Evolutionary conservation across 2,329 filamentous ascomycete genomes (phyloP).

Genomic region (Penicillium occitanis): DNA sequence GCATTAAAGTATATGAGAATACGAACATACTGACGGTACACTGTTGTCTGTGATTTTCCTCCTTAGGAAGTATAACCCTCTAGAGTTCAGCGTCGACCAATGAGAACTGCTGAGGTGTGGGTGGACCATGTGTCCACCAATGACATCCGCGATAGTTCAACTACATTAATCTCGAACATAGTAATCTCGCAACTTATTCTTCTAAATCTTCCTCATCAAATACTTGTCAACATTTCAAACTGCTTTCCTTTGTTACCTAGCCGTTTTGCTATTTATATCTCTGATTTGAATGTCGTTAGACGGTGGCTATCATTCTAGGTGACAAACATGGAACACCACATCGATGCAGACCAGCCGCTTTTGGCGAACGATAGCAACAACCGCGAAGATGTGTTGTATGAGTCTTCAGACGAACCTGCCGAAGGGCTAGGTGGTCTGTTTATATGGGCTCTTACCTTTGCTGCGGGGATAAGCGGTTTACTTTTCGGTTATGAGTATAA

Average conservation of each 20-base stretch:
- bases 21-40: neutral
- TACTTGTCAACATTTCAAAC: no score
- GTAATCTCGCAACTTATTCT: neutral
- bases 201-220: neutral
- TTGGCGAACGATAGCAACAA: conserved; percentile 8
- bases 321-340: conserved; percentile 9
- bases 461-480: conserved; percentile 58
- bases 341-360: conserved; percentile 19
- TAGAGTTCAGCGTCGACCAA: neutral
- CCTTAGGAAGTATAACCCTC: neutral
- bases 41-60: neutral
- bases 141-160: neutral
- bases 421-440: conserved; percentile 42
- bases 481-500: conserved; percentile 62
- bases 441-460: conserved; percentile 57
- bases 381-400: neutral
- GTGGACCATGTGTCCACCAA: conserved; percentile 4
- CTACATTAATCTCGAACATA: neutral
- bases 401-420: neutral
- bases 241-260: neutral
- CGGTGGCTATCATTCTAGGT: neutral
- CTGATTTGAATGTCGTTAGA: neutral
- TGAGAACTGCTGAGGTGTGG: neutral
- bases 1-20: neutral
- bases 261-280: no score